These are phyloP conservation scores for Artemisia annua DNA, from an alignment of 129 eudicot genomes.

Conservation along the genomic window DNA sequence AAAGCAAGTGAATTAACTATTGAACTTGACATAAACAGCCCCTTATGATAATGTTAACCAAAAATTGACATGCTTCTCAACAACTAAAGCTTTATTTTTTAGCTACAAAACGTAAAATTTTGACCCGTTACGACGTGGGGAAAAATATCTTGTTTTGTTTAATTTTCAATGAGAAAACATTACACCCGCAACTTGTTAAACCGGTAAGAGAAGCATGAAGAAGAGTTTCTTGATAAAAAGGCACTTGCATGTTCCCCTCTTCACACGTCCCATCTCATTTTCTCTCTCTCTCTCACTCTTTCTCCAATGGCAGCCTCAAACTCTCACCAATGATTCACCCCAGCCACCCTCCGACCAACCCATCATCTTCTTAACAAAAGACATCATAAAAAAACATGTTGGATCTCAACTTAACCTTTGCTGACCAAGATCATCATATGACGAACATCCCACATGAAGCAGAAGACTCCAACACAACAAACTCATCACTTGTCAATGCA, in stretches of 20 bases:
- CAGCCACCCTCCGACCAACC: conserved; percentile 17
- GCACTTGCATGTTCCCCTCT: conserved; percentile 32
- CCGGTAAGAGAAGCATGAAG: conserved; percentile 18
- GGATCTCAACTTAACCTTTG: conserved; percentile 53
- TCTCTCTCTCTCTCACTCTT: conserved; percentile 18
- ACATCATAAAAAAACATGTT: conserved; percentile 34
- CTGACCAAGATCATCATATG: conserved; percentile 20
- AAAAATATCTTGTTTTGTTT: too few relatives aligned
- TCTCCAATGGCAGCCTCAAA: neutral
- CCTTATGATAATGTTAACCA: too few relatives aligned
- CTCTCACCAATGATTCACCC: conserved; percentile 18
- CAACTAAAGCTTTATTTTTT: too few relatives aligned
- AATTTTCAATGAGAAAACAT: too few relatives aligned
- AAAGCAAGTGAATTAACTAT: too few relatives aligned
- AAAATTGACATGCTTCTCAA: too few relatives aligned
- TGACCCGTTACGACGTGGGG: too few relatives aligned
- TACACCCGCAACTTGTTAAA: conserved; percentile 20
- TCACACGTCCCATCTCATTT: conserved; percentile 35
- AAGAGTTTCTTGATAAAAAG: conserved; percentile 32
- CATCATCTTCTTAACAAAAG: neutral
- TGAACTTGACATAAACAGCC: too few relatives aligned
- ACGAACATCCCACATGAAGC: too few relatives aligned
- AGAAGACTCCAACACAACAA: conserved; percentile 52
- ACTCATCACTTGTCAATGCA: conserved; percentile 43
- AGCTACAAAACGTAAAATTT: neutral